Conservation (phyloP, 2,329 filamentous ascomycete genomes). For the Aureobasidium sp. region DNA sequence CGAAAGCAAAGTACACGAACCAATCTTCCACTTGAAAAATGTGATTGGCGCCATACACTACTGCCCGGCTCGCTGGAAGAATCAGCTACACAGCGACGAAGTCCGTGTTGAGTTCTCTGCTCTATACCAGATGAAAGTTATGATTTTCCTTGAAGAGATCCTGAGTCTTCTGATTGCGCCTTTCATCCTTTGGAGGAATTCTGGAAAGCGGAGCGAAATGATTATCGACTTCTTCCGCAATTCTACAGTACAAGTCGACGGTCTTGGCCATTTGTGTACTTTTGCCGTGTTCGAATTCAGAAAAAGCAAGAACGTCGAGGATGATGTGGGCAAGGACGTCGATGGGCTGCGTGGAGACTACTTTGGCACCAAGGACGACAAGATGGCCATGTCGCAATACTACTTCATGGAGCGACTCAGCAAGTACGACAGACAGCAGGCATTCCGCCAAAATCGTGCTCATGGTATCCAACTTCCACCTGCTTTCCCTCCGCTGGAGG, state of each 20-base stretch:
- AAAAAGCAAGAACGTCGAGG: constrained; percentile 56
- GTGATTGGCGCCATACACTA: constrained; percentile 94
- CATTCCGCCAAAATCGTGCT: constrained; percentile 12
- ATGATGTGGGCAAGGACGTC: constrained; percentile 32
- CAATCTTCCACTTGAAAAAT: constrained; percentile 77
- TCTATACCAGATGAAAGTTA: constrained; percentile 84
- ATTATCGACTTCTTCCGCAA: constrained; percentile 97
- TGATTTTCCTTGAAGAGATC: constrained; percentile 89
- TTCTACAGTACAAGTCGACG: constrained; percentile 94
- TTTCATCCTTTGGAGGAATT: constrained; percentile 75
- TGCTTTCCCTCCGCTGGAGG: constrained; percentile 17
- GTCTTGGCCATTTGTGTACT: constrained; percentile 90
- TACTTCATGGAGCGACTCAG: constrained; percentile 66
- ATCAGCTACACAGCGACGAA: constrained; percentile 85
- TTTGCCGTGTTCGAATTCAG: constrained; percentile 98
- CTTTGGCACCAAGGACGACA: constrained; percentile 89
- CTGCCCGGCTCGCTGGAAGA: constrained; percentile 80
- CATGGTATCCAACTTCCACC: constrained; percentile 18
- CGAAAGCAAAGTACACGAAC: constrained; percentile 84
- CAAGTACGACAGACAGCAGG: constrained; percentile 17
- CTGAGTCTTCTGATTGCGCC: constrained; percentile 89
- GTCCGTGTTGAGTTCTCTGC: constrained; percentile 84
- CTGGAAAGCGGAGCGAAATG: constrained; percentile 83
- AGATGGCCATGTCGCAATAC: constrained; percentile 96
- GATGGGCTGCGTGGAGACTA: constrained; percentile 74